Evolutionary conservation across 164 flowering plant species (phyloP), one percentile per base, ranked within the genome.

Genomic region (Berberis thunbergii): DNA sequence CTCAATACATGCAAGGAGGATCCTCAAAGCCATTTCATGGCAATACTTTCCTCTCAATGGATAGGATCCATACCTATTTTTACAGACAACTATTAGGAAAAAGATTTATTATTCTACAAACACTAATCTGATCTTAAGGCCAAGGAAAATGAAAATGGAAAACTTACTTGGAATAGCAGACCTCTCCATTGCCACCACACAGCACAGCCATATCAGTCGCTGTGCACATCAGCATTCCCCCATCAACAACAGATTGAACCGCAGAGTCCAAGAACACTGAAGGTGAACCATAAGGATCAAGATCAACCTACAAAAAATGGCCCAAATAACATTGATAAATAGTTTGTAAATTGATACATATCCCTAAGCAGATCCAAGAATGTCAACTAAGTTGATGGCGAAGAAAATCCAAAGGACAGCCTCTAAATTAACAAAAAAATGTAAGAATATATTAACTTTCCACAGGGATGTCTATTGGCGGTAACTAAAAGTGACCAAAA

Each of bases 191-290:
- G 56, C 86, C 86, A 60, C 97, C 99, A 81, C 97, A 95, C 0
- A 95, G 81, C 66, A 95, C 99, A 41, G 99, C 97, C 97, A 95
- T 83, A 77, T 95, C 99, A 67, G 99, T 95, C 60, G 97, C 99
- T n/a, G 99, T 95, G 66, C 99, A 95, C 97, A 95, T 91, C 67
- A 95, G 73, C 74, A 95, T 73, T 54, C 99, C 99, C 62, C 99
- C 99, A 77, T 95, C 99, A 69, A 54, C 86, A 72, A 89, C 85
- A 43, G 94, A 91, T 66, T 91, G 99, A 69, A 95, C 87, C 11
- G 99, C 99, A 48, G 96, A 91, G 70, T 95, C 97, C 84, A 95
- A 78, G 75, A 95, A 91, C n/a, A 86, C 75, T 61, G 97, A 88
- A 64, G 99, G 99, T 53, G 99, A 83, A 64, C 99, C 99, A 78